Base-by-base conservation (phyloP, 305 asterid species). In the Fraxinus albicans region DNA sequence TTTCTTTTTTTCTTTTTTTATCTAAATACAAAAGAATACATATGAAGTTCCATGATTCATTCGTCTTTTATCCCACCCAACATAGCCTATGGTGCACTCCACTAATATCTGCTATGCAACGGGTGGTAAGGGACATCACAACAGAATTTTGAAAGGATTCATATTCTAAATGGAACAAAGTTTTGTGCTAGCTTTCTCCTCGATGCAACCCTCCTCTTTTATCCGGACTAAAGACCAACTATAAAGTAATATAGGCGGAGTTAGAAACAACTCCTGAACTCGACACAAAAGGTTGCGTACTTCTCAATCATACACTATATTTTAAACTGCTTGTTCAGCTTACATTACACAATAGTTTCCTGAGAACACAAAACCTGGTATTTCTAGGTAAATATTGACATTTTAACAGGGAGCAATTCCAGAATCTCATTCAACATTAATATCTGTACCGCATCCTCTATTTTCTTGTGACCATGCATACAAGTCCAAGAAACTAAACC, bases 401-500 rank as follows among this genome's bases (percentile, higher is more conserved):
- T n/a, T 40, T 44, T 13, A 69, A 67, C 33, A 15, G 17, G 33
- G 4, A 12, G 53, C 50, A 77, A 58, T 5, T 42, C 80, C 58
- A 82, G 74, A 78, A 70, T 70, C 44, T 33, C 72, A 35, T 78
- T 21, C 58, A 74, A 10, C n/a, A 13, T 65, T 35, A 36, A 70
- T 40, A 47, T 47, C 13, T 12, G 6, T 1, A 9, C 2, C 38
- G 0, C 50, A 1, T 7, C 67, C 19, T 35, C 25, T 53, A 65
- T 47, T 27, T 10, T 77, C 67, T 44, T 17, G 7, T 80, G 70
- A 73, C 27, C 72, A 78, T 40, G 58, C 33, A 69, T 79, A 44
- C 58, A 58, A 82, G 77, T n/a, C 53, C 79, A 65, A 70, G 42
- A 50, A 72, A 83, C 36, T 31, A 25, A 81, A 50, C 12, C n/a